Base-by-base conservation (phyloP, 192 early-diverging fungal species). In the Linnemannia zychae region DNA sequence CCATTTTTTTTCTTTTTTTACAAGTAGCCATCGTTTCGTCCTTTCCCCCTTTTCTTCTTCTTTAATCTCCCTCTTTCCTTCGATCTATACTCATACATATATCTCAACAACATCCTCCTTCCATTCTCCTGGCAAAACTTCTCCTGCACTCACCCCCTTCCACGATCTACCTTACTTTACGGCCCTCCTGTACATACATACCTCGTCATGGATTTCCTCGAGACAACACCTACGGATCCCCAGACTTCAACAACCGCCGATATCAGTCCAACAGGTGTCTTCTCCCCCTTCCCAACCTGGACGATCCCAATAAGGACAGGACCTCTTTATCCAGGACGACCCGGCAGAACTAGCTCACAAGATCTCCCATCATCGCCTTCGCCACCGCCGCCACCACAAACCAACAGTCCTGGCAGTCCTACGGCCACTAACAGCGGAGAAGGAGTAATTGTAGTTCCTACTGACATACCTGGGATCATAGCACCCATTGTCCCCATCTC, bases 281-380 rank as follows among this genome's bases (percentile, higher is more conserved):
- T 63, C 57, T 13, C 57, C 24, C 24, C 7, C 7, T 60, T 57
- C 11, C 53, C 53, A 31, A 7, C 57, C 28, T 63, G 57, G 57
- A 15, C 28, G 31, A 31, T 63, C 7, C 57, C 57, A 13, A 63
- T 28, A n/a, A 63, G 57, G 15, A 63, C 57, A 63, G 57, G 28
- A 63, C 28, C 57, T 28, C 57, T 63, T 15, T 63, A 63, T 28
- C 57, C 57, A 60, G 57, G 57, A 60, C n/a, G 57, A 60, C 57
- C 57, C 24, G 57, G 57, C 57, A 24, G 57, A 63, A 63, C 28
- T 4, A 63, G 11, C 2, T 15, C 28, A 31, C 57, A 63, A 63
- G 28, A 33, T 24, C 24, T 63, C 0, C 28, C 57, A 33, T 7
- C 4, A 22, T 11, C 57, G 15, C 13, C 48, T 31, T 22, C 24